phyloP scores from a whole-genome alignment of 139 green algal species.

The Raphidocelis subcapitata region DNA sequence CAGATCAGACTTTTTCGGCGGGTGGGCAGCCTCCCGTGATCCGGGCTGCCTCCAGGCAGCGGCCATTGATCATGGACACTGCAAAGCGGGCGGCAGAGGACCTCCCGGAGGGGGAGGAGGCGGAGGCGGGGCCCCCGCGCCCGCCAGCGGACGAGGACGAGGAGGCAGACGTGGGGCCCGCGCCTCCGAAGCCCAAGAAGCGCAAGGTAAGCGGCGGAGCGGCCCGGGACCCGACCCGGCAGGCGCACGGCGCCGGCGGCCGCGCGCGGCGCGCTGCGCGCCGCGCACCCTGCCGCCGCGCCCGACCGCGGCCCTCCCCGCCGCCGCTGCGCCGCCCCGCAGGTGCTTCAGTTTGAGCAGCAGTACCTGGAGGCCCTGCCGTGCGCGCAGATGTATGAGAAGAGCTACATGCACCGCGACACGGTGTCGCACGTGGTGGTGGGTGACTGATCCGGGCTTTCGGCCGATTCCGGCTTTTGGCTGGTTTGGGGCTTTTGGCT shows the following conservation, averaged over 20 bases:
- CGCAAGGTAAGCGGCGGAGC: conserved; percentile 64
- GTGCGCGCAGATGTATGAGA: conserved; percentile 90
- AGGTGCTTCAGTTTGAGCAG: conserved; percentile 78
- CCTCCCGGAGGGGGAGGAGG: not conserved
- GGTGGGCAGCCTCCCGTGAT: too few species aligned
- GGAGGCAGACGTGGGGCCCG: conserved; percentile 39
- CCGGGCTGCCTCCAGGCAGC: too few species aligned
- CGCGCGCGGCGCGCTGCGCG: too few species aligned
- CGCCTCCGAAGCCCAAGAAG: conserved; percentile 55
- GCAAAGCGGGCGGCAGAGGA: not conserved
- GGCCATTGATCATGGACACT: too few species aligned
- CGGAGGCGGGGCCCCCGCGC: not conserved
- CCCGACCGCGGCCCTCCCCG: not conserved
- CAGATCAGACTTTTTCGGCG: too few species aligned
- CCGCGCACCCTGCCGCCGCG: too few species aligned
- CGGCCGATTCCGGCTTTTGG: too few species aligned
- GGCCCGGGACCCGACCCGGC: too few species aligned
- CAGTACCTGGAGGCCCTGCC: conserved; percentile 78
- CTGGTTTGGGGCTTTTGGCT: too few species aligned
- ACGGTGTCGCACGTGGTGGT: conserved; percentile 86
- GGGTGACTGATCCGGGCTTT: too few species aligned
- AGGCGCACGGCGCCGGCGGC: too few species aligned
- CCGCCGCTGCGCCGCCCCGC: not conserved
- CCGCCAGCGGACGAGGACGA: conserved; percentile 21
- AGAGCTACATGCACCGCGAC: conserved; percentile 98